Evolutionary conservation across 176 grass and related monocot species (phyloP).

Genomic region (Cenchrus americanus): DNA sequence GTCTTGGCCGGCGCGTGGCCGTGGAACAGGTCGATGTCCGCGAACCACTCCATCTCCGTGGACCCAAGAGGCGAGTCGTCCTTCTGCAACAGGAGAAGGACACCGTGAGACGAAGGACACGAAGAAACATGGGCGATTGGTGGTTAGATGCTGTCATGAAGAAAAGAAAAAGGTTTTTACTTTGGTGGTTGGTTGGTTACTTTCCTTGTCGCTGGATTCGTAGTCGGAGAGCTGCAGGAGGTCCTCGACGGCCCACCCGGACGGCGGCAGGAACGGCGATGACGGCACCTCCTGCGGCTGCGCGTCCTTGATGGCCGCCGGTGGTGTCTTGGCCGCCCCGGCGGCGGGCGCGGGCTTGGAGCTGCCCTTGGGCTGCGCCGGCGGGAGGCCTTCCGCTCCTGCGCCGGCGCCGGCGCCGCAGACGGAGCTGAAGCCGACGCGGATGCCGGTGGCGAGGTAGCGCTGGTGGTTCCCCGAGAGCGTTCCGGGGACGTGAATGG

Average conservation of each 20-base stretch:
- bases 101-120: background rate
- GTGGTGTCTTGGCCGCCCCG: slow-evolving; percentile 19
- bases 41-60: slow-evolving; percentile 80
- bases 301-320: background rate
- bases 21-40: slow-evolving; percentile 77
- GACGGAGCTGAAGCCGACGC: slow-evolving; percentile 63
- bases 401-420: slow-evolving; percentile 30
- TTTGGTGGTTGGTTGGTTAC: background rate
- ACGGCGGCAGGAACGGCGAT: slow-evolving; percentile 45
- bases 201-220: slow-evolving; percentile 78
- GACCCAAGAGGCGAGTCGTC: slow-evolving; percentile 62
- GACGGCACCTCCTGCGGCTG: slow-evolving; percentile 53
- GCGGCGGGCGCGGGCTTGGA: background rate
- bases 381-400: slow-evolving; percentile 26
- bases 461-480: slow-evolving; percentile 81
- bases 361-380: slow-evolving; percentile 32
- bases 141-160: background rate
- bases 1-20: slow-evolving; percentile 43
- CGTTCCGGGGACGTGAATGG: slow-evolving; percentile 83
- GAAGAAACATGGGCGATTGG: background rate
- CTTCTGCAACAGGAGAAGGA: slow-evolving; percentile 47
- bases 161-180: background rate
- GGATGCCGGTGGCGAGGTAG: slow-evolving; percentile 88
- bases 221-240: slow-evolving; percentile 88
- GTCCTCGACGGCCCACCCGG: slow-evolving; percentile 81